Evolutionary conservation across 306 rosid species (phyloP), one percentile per base, ranked within the genome.

Genomic region (Luffa aegyptiaca): DNA sequence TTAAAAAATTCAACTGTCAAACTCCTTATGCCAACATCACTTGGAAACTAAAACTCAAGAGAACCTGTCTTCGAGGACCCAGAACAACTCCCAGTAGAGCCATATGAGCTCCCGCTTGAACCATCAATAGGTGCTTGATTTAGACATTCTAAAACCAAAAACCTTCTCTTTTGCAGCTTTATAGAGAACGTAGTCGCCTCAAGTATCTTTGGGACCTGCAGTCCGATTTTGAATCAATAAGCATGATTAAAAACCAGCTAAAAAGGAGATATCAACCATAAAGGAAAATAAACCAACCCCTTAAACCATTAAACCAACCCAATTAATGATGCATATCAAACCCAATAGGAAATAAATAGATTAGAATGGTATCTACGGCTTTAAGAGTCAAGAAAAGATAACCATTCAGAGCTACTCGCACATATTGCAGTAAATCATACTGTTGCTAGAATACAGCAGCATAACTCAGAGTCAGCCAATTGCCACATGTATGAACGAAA

Each of bases 71-170:
- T 90, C 18, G 89, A 85, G 57, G 97, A 88, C 36, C 83, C 88
- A 53, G 94, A 90, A 88, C 98, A 90, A 39, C 90, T 85, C 76
- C 90, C 84, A 79, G 93, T 88, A 20, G 87, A 87, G 87, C 89
- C 88, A 77, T 94, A 92, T 0, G 98, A 94, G 86, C 76, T 88
- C 61, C 97, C 97, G 58, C 86, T 85, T 66, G 97, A 86, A 71
- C 90, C 92, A 14, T 94, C 95, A 37, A 91, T 80, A 33, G 92
- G 97, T 26, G 97, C 98, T 85, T 94, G 98, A 77, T 94, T 94
- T 53, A 92, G 90, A 84, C 97, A 90, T 81, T 94, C 98, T 72
- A 94, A 87, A 80, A 87, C 89, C 86, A 94, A 79, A 82, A 76
- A 92, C 80, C 97, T 89, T 78, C 93, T 79, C 86, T 84, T 94